Evolutionary conservation across 768 basidiomycete genomes (phyloP).

Genomic region (Hydnomerulius pinastri): DNA sequence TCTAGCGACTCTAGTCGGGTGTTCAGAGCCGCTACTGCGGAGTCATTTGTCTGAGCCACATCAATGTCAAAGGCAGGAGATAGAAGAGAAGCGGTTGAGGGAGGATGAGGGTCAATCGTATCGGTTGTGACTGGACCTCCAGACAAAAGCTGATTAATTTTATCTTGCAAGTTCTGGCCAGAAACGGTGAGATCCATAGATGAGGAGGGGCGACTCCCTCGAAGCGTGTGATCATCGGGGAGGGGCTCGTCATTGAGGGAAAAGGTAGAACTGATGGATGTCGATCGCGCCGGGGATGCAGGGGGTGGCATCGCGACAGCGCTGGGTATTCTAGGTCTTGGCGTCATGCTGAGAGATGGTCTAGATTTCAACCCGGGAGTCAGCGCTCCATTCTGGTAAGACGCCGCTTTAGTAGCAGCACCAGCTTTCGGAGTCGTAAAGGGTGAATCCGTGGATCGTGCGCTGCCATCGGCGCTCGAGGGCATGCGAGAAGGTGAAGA

Average conservation of each 20-base stretch:
- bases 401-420: constrained; percentile 31
- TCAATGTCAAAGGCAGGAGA: constrained; percentile 39
- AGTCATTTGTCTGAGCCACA: constrained; percentile 13
- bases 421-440: constrained; percentile 68
- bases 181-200: constrained; percentile 41
- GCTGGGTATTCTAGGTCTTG: constrained; percentile 69
- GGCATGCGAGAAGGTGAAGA: constrained; percentile 39
- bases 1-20: constrained; percentile 60
- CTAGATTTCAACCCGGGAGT: constrained; percentile 32
- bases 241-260: constrained; percentile 37
- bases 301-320: constrained; percentile 83
- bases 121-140: constrained; percentile 26
- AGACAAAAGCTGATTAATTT: constrained; percentile 46
- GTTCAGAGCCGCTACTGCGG: constrained; percentile 21
- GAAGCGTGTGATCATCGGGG: constrained; percentile 9
- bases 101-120: constrained; percentile 11
- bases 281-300: constrained; percentile 52
- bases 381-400: constrained; percentile 12
- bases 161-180: constrained; percentile 47
- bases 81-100: constrained; percentile 33
- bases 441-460: constrained; percentile 50
- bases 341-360: constrained; percentile 46
- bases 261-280: constrained; percentile 37
- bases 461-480: constrained; percentile 39
- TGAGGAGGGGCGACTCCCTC: constrained; percentile 18